These are phyloP conservation scores for Claviceps pazoutovae DNA, from an alignment of 2,329 filamentous ascomycete genomes.

Conservation along the genomic window DNA sequence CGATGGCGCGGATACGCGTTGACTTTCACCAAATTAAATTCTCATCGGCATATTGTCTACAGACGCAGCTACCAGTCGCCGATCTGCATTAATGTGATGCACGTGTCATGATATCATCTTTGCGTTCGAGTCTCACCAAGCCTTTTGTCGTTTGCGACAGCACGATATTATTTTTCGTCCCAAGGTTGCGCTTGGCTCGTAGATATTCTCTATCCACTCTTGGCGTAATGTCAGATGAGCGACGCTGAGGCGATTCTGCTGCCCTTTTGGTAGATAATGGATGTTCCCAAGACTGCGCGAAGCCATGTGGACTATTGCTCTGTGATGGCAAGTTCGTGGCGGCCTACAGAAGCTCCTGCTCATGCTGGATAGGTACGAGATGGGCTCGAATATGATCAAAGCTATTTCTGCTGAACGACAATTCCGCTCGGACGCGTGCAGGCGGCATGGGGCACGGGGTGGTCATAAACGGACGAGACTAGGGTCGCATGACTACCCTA, in stretches of 20 bases:
- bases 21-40: neutral
- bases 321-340: neutral
- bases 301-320: neutral
- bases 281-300: neutral
- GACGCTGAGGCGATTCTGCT: neutral
- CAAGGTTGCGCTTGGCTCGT: neutral
- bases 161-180: too few relatives aligned
- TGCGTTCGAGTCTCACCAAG: slow-evolving; percentile 4
- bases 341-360: neutral
- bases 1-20: neutral
- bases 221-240: neutral
- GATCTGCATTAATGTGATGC: neutral
- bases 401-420: neutral
- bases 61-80: neutral
- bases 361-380: neutral
- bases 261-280: neutral
- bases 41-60: neutral
- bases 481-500: neutral
- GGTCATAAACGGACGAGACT: neutral
- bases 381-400: neutral
- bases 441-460: neutral
- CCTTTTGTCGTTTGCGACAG: slow-evolving; percentile 3
- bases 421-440: neutral
- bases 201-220: neutral
- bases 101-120: neutral